A percentile compares a stretch with the other conserved stretches of the same genome.
phyloP scores from a whole-genome alignment of 306 rosid species.

The Vachellia collinsii region DNA sequence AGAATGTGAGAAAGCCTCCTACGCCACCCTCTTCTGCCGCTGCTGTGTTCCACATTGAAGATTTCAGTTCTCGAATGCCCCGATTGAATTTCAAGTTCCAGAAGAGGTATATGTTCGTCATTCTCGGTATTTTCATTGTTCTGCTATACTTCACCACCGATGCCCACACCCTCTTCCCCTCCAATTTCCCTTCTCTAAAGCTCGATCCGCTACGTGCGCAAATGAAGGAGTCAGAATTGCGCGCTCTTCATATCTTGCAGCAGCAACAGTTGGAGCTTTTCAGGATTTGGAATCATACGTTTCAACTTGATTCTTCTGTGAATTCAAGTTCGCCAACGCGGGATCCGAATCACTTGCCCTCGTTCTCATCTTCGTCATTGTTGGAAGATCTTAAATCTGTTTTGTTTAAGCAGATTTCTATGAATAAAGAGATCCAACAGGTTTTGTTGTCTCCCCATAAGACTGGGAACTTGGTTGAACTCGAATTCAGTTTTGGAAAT shows the following conservation, averaged over 20 bases:
- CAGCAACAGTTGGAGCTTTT: conserved; percentile 65
- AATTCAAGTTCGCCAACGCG: conserved; percentile 27
- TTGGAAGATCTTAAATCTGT: conserved; percentile 60
- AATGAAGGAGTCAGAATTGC: conserved; percentile 79
- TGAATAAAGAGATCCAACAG: conserved; percentile 76
- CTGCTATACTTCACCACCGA: conserved; percentile 53
- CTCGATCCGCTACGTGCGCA: conserved; percentile 51
- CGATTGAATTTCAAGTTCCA: conserved; percentile 43
- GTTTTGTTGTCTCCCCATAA: conserved; percentile 65
- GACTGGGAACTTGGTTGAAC: conserved; percentile 46
- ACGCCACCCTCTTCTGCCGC: conserved; percentile 36
- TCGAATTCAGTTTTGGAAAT: conserved; percentile 44
- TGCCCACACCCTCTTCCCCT: conserved; percentile 50
- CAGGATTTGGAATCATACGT: conserved; percentile 59
- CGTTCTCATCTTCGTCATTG: not conserved
- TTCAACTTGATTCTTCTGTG: conserved; percentile 37
- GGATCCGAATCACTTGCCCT: conserved; percentile 8
- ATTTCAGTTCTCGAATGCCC: conserved; percentile 38
- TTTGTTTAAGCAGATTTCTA: conserved; percentile 62
- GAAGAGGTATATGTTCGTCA: conserved; percentile 57
- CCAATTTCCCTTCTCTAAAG: conserved; percentile 35
- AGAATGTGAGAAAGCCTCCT: conserved; percentile 57
- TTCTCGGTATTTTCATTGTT: conserved; percentile 52
- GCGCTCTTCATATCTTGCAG: conserved; percentile 74
- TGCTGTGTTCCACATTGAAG: conserved; percentile 60